Evolutionary conservation across 371 early-diverging fungal genomes (phyloP).

Genomic region (Actinomucor elegans): DNA sequence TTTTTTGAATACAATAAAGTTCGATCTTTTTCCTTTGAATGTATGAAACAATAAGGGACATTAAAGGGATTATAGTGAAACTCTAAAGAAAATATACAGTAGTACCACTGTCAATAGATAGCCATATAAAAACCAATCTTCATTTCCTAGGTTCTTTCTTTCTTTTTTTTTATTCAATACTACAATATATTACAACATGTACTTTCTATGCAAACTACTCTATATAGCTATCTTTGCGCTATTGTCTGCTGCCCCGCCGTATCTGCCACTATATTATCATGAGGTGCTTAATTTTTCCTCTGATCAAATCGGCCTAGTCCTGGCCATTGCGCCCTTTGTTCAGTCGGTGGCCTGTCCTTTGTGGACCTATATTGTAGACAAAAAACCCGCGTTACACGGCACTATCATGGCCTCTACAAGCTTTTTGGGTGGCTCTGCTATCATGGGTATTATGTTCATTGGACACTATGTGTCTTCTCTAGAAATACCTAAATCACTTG

Average conservation of each 20-base stretch:
- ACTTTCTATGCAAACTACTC: constrained; percentile 33
- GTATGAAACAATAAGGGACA: too few species aligned
- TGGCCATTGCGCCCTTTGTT: constrained; percentile 51
- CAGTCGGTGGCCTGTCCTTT: constrained; percentile 48
- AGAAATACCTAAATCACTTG: constrained; percentile 3
- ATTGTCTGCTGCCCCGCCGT: constrained; percentile 41
- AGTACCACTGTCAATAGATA: too few species aligned
- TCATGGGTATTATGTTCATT: constrained; percentile 36
- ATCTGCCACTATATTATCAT: constrained; percentile 43
- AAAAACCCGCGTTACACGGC: constrained; percentile 38
- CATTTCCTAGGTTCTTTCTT: not conserved
- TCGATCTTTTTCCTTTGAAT: constrained; percentile 3
- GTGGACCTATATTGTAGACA: constrained; percentile 43
- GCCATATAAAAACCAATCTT: too few species aligned
- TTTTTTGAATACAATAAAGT: constrained; percentile 9
- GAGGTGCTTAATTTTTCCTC: constrained; percentile 40
- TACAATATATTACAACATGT: constrained; percentile 8
- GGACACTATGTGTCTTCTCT: constrained; percentile 30
- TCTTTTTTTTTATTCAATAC: not conserved
- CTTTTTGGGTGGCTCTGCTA: constrained; percentile 35
- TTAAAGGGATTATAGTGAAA: too few species aligned
- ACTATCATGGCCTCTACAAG: constrained; percentile 36
- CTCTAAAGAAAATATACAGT: too few species aligned
- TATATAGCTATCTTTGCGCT: constrained; percentile 41
- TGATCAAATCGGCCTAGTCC: constrained; percentile 42